A percentile compares a stretch with the other conserved stretches of the same genome.
phyloP scores from a whole-genome alignment of 331 rosid genomes.

The Ulmus americana region DNA sequence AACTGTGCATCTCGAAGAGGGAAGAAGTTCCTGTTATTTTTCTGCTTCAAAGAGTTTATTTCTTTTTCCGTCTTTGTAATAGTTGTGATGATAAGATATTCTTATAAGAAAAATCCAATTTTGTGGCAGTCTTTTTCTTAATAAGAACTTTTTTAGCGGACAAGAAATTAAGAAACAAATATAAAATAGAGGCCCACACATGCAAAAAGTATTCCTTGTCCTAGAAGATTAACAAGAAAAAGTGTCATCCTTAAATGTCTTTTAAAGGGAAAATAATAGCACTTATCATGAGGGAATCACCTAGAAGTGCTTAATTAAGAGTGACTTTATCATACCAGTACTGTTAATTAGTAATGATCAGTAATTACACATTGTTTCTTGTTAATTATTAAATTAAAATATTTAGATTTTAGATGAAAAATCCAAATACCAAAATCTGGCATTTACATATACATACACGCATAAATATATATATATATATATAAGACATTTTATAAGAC shows the following conservation, averaged over 20 bases:
- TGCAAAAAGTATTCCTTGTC: neutral
- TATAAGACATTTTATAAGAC: too few relatives aligned
- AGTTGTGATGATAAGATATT: neutral
- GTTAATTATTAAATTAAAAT: too few relatives aligned
- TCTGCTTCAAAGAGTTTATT: neutral
- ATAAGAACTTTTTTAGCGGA: neutral
- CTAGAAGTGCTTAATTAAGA: too few relatives aligned
- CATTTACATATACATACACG: too few relatives aligned
- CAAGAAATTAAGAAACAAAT: neutral
- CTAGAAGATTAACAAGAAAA: neutral
- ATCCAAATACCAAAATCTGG: too few relatives aligned
- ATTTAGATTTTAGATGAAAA: too few relatives aligned
- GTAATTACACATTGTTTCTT: too few relatives aligned
- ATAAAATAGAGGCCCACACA: neutral
- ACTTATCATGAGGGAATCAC: too few relatives aligned
- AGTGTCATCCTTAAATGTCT: neutral
- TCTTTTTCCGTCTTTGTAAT: neutral
- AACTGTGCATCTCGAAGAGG: neutral
- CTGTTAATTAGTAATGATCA: too few relatives aligned
- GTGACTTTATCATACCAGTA: too few relatives aligned
- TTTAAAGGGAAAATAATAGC: neutral
- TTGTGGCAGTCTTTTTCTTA: slow-evolving; percentile 1
- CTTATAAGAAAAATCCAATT: neutral
- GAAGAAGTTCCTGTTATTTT: neutral
- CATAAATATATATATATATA: too few relatives aligned